Evolutionary conservation across 2,329 filamentous ascomycete species (phyloP), one percentile per base, ranked within the genome.

Genomic region (Tolypocladium ophioglossoides): DNA sequence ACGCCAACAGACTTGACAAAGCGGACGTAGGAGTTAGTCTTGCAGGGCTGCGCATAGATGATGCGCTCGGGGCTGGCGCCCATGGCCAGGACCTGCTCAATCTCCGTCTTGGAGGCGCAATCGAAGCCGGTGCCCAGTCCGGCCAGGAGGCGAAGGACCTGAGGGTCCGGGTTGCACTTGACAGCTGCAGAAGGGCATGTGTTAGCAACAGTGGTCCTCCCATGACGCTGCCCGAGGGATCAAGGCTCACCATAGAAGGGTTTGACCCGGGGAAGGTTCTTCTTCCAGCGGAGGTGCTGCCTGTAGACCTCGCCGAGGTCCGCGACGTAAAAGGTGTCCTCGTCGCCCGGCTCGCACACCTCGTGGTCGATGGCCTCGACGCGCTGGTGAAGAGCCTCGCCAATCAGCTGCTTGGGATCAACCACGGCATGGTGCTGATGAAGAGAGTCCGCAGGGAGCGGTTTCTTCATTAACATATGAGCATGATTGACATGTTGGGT

Each of bases 1-100:
- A 99, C 94, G 62, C 87, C 87, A 61, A 85, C 78, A 68, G 84
- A 81, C 66, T 87, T 84, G 60, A 95, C 94, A 67, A 91, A 95
- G 67, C 91, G 90, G 58, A 99, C 80, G 72, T 96, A 97, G 50
- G 92, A 96, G 76, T 94, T 95, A 66, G 94, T 99, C 84, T 99
- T 99, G 87, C 94, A 97, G 54, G 94, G 94, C 76, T 99, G 94
- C 51, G 94, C 94, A 68, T 97, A 99, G 74, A 99, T 96, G 78
- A 99, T 95, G 70, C 92, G 91, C 61, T 85, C 83, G 14, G 94
- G 89, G 67, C 89, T 85, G 61, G 95, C 80, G 63, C 91, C 91
- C 70, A 91, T 82, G 66, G 80, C 78, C 53, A 97, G 79, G 58
- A 96, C 87, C 71, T 91, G 85, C 71, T 99, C 91, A 64, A 99